Evolutionary conservation across 148 eudicot species (phyloP).

Genomic region (Rhododendron henanense): DNA sequence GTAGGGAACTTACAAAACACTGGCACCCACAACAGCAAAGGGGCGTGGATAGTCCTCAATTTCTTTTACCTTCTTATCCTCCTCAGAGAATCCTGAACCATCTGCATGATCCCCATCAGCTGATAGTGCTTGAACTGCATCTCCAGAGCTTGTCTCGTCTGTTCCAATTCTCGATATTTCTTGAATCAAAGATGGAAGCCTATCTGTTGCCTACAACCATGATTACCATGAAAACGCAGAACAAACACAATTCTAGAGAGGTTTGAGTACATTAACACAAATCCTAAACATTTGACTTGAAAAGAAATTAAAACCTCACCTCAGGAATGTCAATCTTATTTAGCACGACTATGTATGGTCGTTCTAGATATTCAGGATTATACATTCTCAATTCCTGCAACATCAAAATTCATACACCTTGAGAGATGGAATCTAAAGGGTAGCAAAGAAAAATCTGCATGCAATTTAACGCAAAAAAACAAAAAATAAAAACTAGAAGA

Average conservation of each 20-base stretch:
- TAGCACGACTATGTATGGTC: conserved; percentile 87
- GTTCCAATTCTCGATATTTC: conserved; percentile 67
- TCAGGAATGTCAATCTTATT: conserved; percentile 88
- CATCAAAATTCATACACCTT: conserved; percentile 2
- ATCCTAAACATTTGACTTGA: neutral
- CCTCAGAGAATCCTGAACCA: conserved; percentile 21
- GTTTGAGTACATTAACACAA: neutral
- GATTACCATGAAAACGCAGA: neutral
- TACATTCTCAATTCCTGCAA: conserved; percentile 90
- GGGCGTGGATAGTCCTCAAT: conserved; percentile 89
- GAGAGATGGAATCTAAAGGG: conserved; percentile 1
- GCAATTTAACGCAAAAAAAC: neutral
- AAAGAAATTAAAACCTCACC: conserved; percentile 27
- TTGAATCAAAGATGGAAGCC: conserved; percentile 58
- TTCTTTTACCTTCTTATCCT: conserved; percentile 47
- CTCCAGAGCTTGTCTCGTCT: conserved; percentile 25
- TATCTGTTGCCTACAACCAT: conserved; percentile 53
- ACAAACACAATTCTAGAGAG: neutral
- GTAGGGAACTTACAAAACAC: conserved; percentile 70
- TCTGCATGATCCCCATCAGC: conserved; percentile 23
- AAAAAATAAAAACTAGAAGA: neutral
- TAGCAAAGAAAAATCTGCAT: conserved; percentile 5
- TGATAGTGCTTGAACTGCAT: conserved; percentile 22
- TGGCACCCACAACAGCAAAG: conserved; percentile 83
- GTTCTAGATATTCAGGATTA: conserved; percentile 92